Percentiles rank a stretch among this genome's conserved stretches.
phyloP scores from a whole-genome alignment of 148 eudicot genomes.

The Diospyros lotus region DNA sequence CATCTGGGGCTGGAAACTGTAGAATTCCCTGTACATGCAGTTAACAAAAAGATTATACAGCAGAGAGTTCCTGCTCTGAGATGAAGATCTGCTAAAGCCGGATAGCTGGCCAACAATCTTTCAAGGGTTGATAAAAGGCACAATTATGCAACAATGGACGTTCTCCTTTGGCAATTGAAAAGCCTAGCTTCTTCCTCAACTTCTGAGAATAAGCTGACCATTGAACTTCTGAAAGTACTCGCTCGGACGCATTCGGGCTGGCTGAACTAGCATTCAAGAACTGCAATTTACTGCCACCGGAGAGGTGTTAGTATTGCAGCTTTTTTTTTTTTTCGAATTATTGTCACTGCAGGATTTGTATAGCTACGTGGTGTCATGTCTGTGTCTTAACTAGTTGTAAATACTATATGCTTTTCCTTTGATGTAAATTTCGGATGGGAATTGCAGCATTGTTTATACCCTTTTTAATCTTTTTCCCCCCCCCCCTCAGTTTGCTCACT shows the following conservation, averaged over 20 bases:
- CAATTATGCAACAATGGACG: neutral
- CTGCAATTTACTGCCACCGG: neutral
- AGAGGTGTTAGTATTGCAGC: neutral
- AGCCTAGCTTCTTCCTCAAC: neutral
- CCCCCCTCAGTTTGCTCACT: too few relatives aligned
- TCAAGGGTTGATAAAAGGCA: too few relatives aligned
- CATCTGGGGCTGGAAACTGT: neutral
- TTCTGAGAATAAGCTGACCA: neutral
- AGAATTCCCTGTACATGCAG: neutral
- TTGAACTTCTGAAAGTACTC: neutral
- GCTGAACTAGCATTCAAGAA: neutral
- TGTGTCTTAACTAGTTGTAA: neutral
- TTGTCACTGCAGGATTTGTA: neutral
- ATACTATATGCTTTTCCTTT: neutral
- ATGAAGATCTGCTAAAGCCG: neutral
- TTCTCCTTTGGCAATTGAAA: neutral
- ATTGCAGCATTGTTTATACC: too few relatives aligned
- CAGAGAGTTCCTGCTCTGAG: neutral
- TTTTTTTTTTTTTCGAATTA: neutral
- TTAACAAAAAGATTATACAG: neutral
- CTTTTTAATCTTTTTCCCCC: too few relatives aligned
- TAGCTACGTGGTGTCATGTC: neutral
- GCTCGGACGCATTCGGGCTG: neutral
- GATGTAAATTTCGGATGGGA: neutral
- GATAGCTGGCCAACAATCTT: too few relatives aligned